phyloP scores from a whole-genome alignment of 1,284 basidiomycete genomes.

The Malassezia vespertilionis region DNA sequence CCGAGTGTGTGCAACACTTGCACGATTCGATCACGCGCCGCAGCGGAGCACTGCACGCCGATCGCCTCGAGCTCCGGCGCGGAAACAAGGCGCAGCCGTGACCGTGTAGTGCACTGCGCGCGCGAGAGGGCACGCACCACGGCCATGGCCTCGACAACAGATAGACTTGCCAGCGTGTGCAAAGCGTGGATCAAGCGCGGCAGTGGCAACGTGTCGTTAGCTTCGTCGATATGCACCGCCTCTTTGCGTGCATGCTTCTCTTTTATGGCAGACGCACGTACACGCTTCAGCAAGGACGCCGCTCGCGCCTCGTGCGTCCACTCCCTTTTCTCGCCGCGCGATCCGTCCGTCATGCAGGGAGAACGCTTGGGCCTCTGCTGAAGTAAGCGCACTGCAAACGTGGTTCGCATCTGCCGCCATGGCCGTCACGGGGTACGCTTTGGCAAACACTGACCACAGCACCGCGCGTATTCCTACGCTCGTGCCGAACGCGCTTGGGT shows the following conservation, averaged over 20 bases:
- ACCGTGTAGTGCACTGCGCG: conserved; percentile 4
- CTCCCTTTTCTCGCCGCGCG: neutral
- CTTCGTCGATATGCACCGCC: neutral
- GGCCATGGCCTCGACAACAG: conserved; percentile 12
- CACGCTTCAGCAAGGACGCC: conserved; percentile 3
- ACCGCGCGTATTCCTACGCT: conserved; percentile 13
- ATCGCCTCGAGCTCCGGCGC: conserved; percentile 14
- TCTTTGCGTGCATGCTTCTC: neutral
- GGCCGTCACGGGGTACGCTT: conserved; percentile 14
- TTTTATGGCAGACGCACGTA: neutral
- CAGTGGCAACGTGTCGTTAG: conserved; percentile 8
- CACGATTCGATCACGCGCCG: conserved; percentile 11
- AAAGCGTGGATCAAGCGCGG: conserved; percentile 16
- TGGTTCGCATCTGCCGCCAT: too few species aligned
- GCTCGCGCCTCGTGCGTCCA: conserved; percentile 10
- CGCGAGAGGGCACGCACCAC: conserved; percentile 2
- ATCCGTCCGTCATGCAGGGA: neutral
- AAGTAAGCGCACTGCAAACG: conserved; percentile 1
- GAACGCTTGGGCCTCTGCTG: neutral
- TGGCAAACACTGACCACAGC: conserved; percentile 1
- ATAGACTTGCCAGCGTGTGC: conserved; percentile 6
- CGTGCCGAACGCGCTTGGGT: conserved; percentile 6
- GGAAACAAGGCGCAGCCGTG: conserved; percentile 8
- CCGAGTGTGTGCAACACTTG: conserved; percentile 6
- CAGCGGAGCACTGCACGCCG: conserved; percentile 3